Percentiles rank a stretch among this genome's conserved stretches.
phyloP scores from a whole-genome alignment of 176 grass and related monocot species.

The Paspalum vaginatum region DNA sequence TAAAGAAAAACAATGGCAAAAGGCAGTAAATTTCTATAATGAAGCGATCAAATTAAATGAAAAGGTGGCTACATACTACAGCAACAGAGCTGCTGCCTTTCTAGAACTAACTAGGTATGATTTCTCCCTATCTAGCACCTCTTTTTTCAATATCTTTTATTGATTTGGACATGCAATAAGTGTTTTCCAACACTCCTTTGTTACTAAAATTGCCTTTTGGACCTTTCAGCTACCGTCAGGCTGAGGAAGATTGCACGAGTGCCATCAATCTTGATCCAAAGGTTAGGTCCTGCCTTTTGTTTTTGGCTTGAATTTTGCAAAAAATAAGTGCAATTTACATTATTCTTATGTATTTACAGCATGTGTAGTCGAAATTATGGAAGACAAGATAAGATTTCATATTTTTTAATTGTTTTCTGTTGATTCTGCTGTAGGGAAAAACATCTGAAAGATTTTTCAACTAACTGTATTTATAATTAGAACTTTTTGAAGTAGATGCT shows the following conservation, averaged over 20 bases:
- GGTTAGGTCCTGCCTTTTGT: conserved; percentile 50
- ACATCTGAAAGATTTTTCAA: not conserved
- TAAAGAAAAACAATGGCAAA: conserved; percentile 97
- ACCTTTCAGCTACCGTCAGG: conserved; percentile 84
- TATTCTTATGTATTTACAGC: not conserved
- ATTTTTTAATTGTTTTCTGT: not conserved
- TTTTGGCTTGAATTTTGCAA: not conserved
- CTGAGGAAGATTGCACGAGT: conserved; percentile 86
- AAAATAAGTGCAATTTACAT: not conserved
- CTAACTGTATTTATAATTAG: not conserved
- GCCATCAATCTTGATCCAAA: conserved; percentile 93
- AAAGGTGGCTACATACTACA: conserved; percentile 89
- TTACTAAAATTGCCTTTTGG: conserved; percentile 28
- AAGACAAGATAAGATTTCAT: not conserved
- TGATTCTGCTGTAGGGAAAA: not conserved
- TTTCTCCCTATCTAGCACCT: not conserved
- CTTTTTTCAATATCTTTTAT: conserved; percentile 14
- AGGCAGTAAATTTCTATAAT: conserved; percentile 79
- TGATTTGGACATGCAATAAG: conserved; percentile 8
- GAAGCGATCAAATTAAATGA: conserved; percentile 95
- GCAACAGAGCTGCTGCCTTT: conserved; percentile 94
- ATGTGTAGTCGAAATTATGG: not conserved
- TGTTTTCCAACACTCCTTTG: not conserved
- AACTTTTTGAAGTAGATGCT: not conserved
- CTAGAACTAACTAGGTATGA: conserved; percentile 72